Conservation (phyloP, 169 alveolate species). For the Neospora caninum region DNA sequence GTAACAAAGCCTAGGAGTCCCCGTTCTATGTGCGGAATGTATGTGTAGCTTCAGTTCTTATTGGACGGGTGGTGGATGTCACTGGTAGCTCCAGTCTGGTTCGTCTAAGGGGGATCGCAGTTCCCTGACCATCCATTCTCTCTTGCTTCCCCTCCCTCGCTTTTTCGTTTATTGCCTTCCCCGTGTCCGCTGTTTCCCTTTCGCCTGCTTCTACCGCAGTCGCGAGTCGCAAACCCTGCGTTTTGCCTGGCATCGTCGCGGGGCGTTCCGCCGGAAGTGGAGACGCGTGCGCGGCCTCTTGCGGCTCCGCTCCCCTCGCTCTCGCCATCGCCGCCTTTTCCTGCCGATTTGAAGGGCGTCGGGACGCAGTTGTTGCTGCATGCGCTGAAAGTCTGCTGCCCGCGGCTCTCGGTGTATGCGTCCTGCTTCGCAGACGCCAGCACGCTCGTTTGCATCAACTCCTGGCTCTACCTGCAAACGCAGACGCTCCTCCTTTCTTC, state of each 20-base stretch:
- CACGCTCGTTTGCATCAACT: slow-evolving; percentile 40
- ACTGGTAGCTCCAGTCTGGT: no score
- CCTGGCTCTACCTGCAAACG: slow-evolving; percentile 59
- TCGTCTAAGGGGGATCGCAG: no score
- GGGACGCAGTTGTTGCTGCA: slow-evolving; percentile 36
- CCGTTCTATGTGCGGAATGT: no score
- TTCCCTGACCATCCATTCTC: no score
- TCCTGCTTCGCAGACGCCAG: slow-evolving; percentile 58
- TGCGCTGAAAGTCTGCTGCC: slow-evolving; percentile 56
- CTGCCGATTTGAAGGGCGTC: neutral
- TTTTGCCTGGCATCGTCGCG: neutral
- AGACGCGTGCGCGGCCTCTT: neutral
- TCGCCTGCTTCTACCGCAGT: neutral
- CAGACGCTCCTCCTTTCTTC: neutral
- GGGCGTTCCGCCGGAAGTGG: neutral
- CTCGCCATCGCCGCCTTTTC: neutral
- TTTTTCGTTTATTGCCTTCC: neutral
- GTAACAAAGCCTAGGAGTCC: no score
- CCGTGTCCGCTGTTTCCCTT: neutral
- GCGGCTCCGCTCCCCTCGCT: neutral
- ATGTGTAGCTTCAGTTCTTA: no score
- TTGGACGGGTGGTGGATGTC: no score
- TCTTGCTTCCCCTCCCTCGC: no score
- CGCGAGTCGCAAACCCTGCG: neutral
- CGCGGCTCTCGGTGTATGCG: slow-evolving; percentile 66